These are phyloP conservation scores for Puccinia horiana DNA, from an alignment of 1,284 basidiomycete genomes.

Conservation along the genomic window DNA sequence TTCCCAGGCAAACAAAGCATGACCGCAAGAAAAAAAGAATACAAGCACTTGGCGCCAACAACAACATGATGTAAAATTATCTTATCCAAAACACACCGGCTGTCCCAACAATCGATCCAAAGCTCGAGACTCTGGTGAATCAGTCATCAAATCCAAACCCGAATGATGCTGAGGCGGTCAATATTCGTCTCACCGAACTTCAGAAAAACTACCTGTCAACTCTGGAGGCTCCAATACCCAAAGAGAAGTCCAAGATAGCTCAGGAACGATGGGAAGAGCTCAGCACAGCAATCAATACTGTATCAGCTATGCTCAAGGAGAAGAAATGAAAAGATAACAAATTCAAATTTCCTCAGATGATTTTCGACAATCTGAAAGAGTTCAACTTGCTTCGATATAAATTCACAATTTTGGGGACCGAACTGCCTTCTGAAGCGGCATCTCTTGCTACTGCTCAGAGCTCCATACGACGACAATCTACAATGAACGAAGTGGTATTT, in stretches of 20 bases:
- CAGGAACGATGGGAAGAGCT: neutral
- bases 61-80: conserved; percentile 25
- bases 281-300: conserved; percentile 3
- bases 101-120: neutral
- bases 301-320: neutral
- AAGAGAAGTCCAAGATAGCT: neutral
- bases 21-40: neutral
- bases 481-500: conserved; percentile 6
- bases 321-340: neutral
- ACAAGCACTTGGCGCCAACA: neutral
- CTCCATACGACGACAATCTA: neutral
- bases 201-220: neutral
- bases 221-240: neutral
- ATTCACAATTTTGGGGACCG: neutral
- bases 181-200: neutral
- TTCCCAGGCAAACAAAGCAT: conserved; percentile 1
- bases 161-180: neutral
- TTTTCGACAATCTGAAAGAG: conserved; percentile 7
- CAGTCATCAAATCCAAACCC: neutral
- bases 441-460: conserved; percentile 29
- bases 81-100: neutral
- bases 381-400: conserved; percentile 5
- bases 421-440: conserved; percentile 12
- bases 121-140: neutral
- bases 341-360: neutral